A percentile compares a stretch with the other conserved stretches of the same genome.
Conservation (phyloP, 257 asterid genomes). For the Haberlea rhodopensis region DNA sequence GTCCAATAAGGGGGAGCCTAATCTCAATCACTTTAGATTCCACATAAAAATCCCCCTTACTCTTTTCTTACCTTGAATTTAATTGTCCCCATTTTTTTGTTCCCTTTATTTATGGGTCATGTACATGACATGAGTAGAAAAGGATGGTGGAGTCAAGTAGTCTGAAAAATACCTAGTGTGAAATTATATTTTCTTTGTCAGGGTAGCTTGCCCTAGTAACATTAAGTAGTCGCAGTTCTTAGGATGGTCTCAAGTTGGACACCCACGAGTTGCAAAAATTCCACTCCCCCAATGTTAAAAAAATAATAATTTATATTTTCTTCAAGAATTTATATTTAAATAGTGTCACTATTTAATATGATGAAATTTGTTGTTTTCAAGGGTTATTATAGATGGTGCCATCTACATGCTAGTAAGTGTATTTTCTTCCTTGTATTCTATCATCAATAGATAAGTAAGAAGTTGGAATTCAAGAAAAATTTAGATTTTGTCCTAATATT, state of each 20-base stretch:
- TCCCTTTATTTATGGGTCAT: conserved; percentile 32
- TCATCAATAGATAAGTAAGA: no score
- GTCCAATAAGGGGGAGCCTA: conserved; percentile 67
- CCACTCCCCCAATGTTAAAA: no score
- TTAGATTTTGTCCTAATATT: no score
- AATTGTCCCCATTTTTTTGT: no score
- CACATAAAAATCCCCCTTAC: conserved; percentile 42
- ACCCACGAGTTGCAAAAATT: no score
- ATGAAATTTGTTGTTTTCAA: not conserved
- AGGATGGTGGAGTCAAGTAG: conserved; percentile 44
- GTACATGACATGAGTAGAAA: conserved; percentile 42
- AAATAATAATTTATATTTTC: no score
- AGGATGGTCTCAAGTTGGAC: no score
- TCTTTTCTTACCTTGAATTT: conserved; percentile 23
- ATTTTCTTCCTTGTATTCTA: no score
- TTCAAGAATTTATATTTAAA: no score
- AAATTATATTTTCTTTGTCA: not conserved
- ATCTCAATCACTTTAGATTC: conserved; percentile 55
- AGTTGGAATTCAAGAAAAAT: not conserved
- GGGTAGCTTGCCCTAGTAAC: no score
- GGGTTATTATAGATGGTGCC: no score
- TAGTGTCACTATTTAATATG: not conserved
- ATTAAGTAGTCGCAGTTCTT: no score
- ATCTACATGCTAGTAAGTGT: not conserved
- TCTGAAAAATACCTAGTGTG: conserved; percentile 2